Evolutionary conservation across 2,329 filamentous ascomycete genomes (phyloP).

Genomic region (Phyllosticta citribraziliensis): DNA sequence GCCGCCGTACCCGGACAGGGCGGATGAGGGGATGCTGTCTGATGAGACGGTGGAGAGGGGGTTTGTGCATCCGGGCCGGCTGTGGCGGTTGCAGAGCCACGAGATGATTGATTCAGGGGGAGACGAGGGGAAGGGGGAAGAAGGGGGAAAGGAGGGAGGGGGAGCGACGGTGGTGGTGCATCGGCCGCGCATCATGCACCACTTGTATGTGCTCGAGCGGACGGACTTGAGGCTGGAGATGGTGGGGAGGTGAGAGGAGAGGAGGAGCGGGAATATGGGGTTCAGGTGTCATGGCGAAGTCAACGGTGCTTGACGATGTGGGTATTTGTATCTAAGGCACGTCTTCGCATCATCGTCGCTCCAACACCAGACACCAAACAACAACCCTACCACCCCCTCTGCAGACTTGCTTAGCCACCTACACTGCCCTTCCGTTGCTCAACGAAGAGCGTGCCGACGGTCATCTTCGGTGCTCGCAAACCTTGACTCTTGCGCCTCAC

Average conservation of each 20-base stretch:
- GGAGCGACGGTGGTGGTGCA: constrained; percentile 19
- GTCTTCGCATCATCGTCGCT: too few relatives aligned
- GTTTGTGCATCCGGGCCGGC: constrained; percentile 26
- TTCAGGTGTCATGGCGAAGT: too few relatives aligned
- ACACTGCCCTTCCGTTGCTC: too few relatives aligned
- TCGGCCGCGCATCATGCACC: constrained; percentile 27
- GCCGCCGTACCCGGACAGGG: constrained; percentile 12
- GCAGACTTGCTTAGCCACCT: too few relatives aligned
- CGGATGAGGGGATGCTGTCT: constrained; percentile 4
- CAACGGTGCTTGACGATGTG: too few relatives aligned
- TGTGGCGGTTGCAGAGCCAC: constrained; percentile 29
- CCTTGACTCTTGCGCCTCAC: too few relatives aligned
- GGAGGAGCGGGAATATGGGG: too few relatives aligned
- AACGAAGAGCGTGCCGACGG: too few relatives aligned
- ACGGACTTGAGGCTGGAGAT: constrained; percentile 17
- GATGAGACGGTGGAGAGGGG: constrained; percentile 18
- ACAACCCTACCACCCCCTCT: too few relatives aligned
- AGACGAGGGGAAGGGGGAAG: constrained; percentile 10
- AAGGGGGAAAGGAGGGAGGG: not conserved
- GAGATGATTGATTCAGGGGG: constrained; percentile 21
- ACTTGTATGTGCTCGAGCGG: constrained; percentile 30
- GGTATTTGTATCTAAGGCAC: too few relatives aligned
- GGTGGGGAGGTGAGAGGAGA: not conserved
- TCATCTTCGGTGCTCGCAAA: too few relatives aligned
- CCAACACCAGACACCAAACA: too few relatives aligned